These are phyloP conservation scores for Stentor roeselii DNA, from an alignment of 73 alveolate species.

Conservation along the genomic window DNA sequence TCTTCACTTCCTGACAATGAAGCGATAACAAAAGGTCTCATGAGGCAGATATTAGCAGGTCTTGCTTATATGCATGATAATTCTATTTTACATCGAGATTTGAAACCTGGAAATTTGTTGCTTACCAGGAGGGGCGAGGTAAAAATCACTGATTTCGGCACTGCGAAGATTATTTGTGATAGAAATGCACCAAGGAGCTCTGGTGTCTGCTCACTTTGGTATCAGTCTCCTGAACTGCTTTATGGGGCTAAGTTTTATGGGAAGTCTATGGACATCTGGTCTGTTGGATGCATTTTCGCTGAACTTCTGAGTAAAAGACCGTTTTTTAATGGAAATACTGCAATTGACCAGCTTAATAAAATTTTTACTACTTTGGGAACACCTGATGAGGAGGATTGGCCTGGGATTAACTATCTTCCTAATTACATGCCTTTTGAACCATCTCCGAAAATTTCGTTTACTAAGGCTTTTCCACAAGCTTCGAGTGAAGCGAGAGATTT, in stretches of 20 bases:
- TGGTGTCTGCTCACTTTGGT: slow-evolving; percentile 57
- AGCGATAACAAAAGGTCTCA: slow-evolving; percentile 48
- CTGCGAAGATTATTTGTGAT: slow-evolving; percentile 72
- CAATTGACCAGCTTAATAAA: slow-evolving; percentile 55
- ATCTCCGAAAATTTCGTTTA: slow-evolving; percentile 28
- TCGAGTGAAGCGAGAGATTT: slow-evolving; percentile 41
- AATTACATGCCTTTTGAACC: slow-evolving; percentile 41
- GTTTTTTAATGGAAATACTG: slow-evolving; percentile 36
- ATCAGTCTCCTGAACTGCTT: slow-evolving; percentile 92
- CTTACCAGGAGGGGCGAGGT: slow-evolving; percentile 57
- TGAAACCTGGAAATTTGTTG: slow-evolving; percentile 79
- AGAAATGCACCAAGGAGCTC: slow-evolving; percentile 56
- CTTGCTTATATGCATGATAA: slow-evolving; percentile 67
- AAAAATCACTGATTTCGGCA: slow-evolving; percentile 82
- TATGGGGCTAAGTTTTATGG: slow-evolving; percentile 78
- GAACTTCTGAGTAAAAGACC: slow-evolving; percentile 40
- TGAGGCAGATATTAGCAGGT: slow-evolving; percentile 71
- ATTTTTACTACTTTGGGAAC: slow-evolving; percentile 84
- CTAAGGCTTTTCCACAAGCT: slow-evolving; percentile 39
- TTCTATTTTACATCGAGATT: slow-evolving; percentile 86
- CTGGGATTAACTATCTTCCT: slow-evolving; percentile 51
- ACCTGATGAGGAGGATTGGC: slow-evolving; percentile 91
- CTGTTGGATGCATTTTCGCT: slow-evolving; percentile 54
- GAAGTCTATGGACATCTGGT: slow-evolving; percentile 53
- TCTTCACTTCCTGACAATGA: slow-evolving; percentile 48